Base-by-base conservation (phyloP, 768 basidiomycete genomes). In the Suillus ampliporus region DNA sequence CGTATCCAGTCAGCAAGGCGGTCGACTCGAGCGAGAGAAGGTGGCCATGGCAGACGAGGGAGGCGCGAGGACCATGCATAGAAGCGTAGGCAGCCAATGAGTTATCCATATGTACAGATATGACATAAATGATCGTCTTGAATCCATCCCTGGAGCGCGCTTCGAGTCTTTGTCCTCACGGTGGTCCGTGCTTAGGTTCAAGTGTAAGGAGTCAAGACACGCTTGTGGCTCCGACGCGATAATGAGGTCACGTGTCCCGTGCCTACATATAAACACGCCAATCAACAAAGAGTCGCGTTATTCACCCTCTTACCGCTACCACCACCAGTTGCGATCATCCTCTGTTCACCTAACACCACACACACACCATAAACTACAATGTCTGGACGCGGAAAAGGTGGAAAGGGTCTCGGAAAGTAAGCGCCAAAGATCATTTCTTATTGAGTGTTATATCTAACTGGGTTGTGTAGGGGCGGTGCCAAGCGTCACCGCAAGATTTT, bases 321-420 rank as follows among this genome's bases (percentile, higher is more conserved):
- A 73, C 62, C 62, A 44, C 60, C 37, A 53, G 38, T 11, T 11
- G 34, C 13, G 60, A 60, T 62, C 60, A 61, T 23, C 34, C 11
- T 26, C 37, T 35, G 23, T 34, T 21, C 64, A 56, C 51, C 57
- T 43, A 50, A 64, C 57, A 48, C 61, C 50, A 3, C 23, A 58
- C 11, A 62, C 60, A 65, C 57, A 64, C 59, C 13, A 47, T 52
- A 38, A 67, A 56, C 61, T 40, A 37, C 66, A 67, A 80, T 82
- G 82, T 82, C 82, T 69, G 81, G 82, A 70, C 81, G 80, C 51
- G 82, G 82, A 67, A 82, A 82, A 50, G 81, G 82, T 48, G 82
- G 80, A 68, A 82, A 83, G 61, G 88, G 81, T 71, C 79, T 82
- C 47, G 81, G 81, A 72, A 81, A 80, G 78, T 74, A 62, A 38